A percentile compares a stretch with the other conserved stretches of the same genome.
Evolutionary conservation across 306 rosid species (phyloP).

Genomic region (Castanea mollissima): DNA sequence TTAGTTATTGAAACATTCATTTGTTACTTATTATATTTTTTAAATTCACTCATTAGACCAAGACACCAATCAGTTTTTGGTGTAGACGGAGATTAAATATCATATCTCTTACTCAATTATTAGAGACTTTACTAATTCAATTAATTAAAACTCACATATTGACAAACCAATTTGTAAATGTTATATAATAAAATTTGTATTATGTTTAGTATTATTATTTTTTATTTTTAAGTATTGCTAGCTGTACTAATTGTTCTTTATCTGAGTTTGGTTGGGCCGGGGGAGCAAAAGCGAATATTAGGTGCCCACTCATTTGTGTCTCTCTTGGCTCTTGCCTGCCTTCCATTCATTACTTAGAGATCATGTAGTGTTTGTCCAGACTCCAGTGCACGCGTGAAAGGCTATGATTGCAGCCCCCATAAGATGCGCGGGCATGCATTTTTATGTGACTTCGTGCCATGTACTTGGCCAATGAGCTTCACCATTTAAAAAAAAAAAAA

Average conservation of each 20-base stretch:
- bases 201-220: too few relatives aligned
- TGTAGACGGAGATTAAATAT: accelerated
- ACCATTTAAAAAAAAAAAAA: too few relatives aligned
- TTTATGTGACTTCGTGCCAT: neutral
- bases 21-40: too few relatives aligned
- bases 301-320: neutral
- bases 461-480: neutral
- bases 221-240: too few relatives aligned
- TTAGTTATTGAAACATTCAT: too few relatives aligned
- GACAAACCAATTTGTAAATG: too few relatives aligned
- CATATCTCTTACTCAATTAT: too few relatives aligned
- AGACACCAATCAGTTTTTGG: too few relatives aligned
- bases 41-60: too few relatives aligned
- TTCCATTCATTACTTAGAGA: neutral
- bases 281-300: neutral
- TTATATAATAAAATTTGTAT: too few relatives aligned
- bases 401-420: neutral
- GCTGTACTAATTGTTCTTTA: too few relatives aligned
- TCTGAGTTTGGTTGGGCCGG: neutral
- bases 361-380: neutral
- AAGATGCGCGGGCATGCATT: neutral
- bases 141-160: too few relatives aligned
- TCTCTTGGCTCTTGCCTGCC: neutral
- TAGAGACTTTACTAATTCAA: accelerated
- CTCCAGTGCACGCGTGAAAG: neutral